Conservation (phyloP, 169 alveolate species). For the Perkinsus olseni region DNA sequence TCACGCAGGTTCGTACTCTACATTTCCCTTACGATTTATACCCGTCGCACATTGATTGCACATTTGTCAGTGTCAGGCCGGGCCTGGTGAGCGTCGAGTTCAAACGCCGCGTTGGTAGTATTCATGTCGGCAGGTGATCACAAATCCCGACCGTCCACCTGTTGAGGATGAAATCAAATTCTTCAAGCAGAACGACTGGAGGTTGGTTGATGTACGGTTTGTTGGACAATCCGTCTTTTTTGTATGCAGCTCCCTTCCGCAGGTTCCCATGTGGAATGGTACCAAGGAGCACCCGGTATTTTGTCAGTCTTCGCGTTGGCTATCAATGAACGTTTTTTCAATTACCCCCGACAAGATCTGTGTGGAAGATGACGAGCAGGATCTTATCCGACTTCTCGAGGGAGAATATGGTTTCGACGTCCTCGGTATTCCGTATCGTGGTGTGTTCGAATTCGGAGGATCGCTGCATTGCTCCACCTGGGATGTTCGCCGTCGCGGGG, state of each 20-base stretch:
- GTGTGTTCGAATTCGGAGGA: slow-evolving; percentile 13
- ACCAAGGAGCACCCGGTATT: slow-evolving; percentile 8
- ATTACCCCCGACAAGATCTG: not conserved
- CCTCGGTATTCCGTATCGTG: not conserved
- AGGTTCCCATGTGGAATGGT: not conserved
- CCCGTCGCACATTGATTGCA: slow-evolving; percentile 15
- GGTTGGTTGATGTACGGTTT: not conserved
- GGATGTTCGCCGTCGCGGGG: slow-evolving; percentile 13
- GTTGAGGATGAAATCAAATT: slow-evolving; percentile 12
- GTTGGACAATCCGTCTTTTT: not conserved
- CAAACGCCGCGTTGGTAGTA: not conserved
- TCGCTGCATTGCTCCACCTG: slow-evolving; percentile 18
- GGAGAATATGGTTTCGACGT: slow-evolving; percentile 11
- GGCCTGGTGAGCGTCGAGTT: not conserved
- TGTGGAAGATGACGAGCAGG: slow-evolving; percentile 7
- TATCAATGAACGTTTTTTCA: slow-evolving; percentile 6
- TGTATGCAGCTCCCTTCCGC: not conserved
- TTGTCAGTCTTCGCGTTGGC: slow-evolving; percentile 10
- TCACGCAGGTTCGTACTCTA: slow-evolving; percentile 5
- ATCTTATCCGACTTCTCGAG: not conserved
- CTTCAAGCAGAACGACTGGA: slow-evolving; percentile 16
- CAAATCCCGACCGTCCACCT: slow-evolving; percentile 8
- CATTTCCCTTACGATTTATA: slow-evolving; percentile 12
- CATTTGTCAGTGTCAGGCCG: not conserved
- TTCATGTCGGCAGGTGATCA: not conserved